Evolutionary conservation across 345 rosid species (phyloP), one percentile per base, ranked within the genome.

Genomic region (Rhizophora mangle): DNA sequence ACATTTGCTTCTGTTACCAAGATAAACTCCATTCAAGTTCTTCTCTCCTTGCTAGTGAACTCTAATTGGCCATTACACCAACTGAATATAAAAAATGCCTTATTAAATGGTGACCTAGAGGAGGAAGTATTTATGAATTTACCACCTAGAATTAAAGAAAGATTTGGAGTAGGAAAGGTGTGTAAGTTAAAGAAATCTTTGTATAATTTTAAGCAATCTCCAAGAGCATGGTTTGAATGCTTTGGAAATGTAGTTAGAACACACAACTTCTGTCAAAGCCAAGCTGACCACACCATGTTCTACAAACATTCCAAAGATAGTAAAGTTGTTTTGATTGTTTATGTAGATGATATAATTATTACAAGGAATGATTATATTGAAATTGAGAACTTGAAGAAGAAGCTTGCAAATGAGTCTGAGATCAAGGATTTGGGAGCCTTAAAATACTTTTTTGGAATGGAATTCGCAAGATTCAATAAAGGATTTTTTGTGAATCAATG

Each of bases 181-280:
- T 54, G 62, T 7, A 68, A 68, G 31, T 36, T 56, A 18, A 34
- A 68, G 6, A 68, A 36, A 32, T 20, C 63, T 10, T 64, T 68
- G 11, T 68, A 68, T 21, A 52, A 20, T 1, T 63, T 54, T 0
- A 68, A 68, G 20, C 32, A 68, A n/a, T 68, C 52, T 9, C 63
- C 8, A 1, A 55, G 63, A 55, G 36, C 63, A 4, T 55, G n/a
- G 37, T 34, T 6, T 34, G 37, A 34, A 19, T 30, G 21, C 5
- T 31, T 31, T 31, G 32, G 32, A 31, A 31, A 31, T 5, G 5
- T 2, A 31, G 32, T 31, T 31, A 31, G 5, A 19, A 55, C 3
- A 3, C 21, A 68, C 15, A 21, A 51, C 1, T 68, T 18, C 15
- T 56, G 10, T 54, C 63, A 56, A 34, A 68, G 62, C 20, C 71